Percentiles rank a stretch among this genome's conserved stretches.
Conservation (phyloP, 2,329 filamentous ascomycete genomes). For the Phyllosticta citribraziliensis region DNA sequence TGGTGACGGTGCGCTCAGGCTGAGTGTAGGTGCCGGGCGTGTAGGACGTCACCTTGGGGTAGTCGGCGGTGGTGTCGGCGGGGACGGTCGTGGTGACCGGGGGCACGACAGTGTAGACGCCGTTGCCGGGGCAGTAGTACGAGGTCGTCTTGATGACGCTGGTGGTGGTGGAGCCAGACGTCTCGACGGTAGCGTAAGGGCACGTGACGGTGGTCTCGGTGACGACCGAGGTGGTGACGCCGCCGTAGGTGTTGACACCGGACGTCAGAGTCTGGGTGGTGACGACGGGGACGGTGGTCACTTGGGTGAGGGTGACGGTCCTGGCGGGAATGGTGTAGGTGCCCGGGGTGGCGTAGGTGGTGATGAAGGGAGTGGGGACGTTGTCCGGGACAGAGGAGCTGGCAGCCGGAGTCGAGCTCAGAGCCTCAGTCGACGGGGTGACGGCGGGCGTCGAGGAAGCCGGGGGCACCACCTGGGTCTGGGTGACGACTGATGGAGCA, state of each 20-base stretch:
- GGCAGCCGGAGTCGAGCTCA: background rate
- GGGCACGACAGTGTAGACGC: constrained; percentile 67
- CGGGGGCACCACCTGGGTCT: background rate
- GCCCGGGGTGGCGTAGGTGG: constrained; percentile 54
- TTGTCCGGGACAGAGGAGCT: background rate
- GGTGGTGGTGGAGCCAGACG: constrained; percentile 48
- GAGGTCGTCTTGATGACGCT: constrained; percentile 60
- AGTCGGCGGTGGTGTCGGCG: constrained; percentile 34
- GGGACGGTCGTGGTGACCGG: constrained; percentile 52
- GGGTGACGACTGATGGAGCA: constrained; percentile 6
- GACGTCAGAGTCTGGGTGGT: constrained; percentile 51
- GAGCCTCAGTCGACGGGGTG: background rate
- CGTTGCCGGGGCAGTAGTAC: constrained; percentile 62
- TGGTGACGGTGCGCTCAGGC: constrained; percentile 55
- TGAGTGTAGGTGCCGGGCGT: constrained; percentile 64
- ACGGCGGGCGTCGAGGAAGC: background rate
- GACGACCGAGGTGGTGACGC: constrained; percentile 61
- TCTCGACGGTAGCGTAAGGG: constrained; percentile 58
- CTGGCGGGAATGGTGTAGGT: constrained; percentile 67
- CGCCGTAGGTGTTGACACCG: constrained; percentile 60
- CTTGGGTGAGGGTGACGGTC: constrained; percentile 57
- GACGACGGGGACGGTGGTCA: constrained; percentile 57
- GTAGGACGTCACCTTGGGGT: constrained; percentile 56
- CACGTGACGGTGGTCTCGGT: constrained; percentile 58
- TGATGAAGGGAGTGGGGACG: constrained; percentile 34